Conservation (phyloP, 2,329 filamentous ascomycete species). For the Colletotrichum chrysophilum region DNA sequence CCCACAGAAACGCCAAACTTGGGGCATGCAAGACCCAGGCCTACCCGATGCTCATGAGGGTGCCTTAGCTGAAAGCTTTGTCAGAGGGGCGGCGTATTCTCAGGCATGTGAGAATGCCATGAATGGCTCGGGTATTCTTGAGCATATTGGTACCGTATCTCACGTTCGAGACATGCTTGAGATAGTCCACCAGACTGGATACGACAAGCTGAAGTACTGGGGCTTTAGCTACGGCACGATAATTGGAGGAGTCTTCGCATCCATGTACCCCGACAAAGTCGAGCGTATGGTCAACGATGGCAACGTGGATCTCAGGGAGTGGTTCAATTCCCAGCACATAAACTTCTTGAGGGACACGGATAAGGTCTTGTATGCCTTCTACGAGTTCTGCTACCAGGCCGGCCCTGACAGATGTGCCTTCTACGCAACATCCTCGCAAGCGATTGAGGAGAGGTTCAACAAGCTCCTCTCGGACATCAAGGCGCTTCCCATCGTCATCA, state of each 20-base stretch:
- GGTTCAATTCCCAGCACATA: constrained; percentile 49
- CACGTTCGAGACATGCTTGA: constrained; percentile 54
- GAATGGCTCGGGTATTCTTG: constrained; percentile 39
- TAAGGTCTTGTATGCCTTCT: constrained; percentile 57
- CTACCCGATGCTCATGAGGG: constrained; percentile 52
- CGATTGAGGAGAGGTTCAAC: constrained; percentile 44
- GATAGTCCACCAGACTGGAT: constrained; percentile 45
- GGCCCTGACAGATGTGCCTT: constrained; percentile 54
- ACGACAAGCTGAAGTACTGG: constrained; percentile 54
- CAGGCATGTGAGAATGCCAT: constrained; percentile 46
- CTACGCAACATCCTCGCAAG: constrained; percentile 36
- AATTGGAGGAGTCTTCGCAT: constrained; percentile 56
- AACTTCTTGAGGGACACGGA: constrained; percentile 61
- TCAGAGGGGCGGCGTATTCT: constrained; percentile 45
- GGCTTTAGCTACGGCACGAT: constrained; percentile 61
- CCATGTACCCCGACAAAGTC: constrained; percentile 56
- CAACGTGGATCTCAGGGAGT: constrained; percentile 60
- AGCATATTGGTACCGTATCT: constrained; percentile 48
- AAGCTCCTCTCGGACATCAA: constrained; percentile 46
- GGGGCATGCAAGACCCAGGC: constrained; percentile 47
- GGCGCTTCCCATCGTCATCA: constrained; percentile 47
- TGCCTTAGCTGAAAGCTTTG: constrained; percentile 49
- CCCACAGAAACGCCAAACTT: constrained; percentile 44
- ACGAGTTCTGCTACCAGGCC: constrained; percentile 56
- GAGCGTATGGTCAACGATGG: constrained; percentile 57